Percentiles rank a stretch among this genome's conserved stretches.
Evolutionary conservation across 2,329 filamentous ascomycete genomes (phyloP).

Genomic region (Phaeosphaeriaceae sp.): DNA sequence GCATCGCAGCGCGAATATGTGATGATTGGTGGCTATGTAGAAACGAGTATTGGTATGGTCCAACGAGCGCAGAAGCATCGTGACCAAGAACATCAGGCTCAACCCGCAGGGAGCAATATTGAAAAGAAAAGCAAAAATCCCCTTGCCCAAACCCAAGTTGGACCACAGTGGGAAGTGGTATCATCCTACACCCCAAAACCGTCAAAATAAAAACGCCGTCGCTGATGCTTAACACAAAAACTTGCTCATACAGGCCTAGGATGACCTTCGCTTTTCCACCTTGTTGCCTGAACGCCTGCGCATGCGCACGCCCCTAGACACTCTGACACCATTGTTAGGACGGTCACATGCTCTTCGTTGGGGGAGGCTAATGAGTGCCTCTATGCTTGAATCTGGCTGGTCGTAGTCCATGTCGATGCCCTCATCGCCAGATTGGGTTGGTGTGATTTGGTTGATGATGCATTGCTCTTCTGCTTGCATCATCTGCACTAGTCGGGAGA

Average conservation of each 20-base stretch:
- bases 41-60: too few relatives aligned
- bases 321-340: constrained; percentile 29
- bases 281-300: constrained; percentile 33
- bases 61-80: constrained; percentile 20
- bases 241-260: constrained; percentile 10
- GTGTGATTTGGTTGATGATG: constrained; percentile 31
- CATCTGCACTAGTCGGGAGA: constrained; percentile 50
- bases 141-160: neutral
- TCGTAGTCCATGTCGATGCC: constrained; percentile 42
- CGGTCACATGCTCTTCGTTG: constrained; percentile 36
- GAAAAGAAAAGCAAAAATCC: constrained; percentile 4
- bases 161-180: constrained; percentile 30
- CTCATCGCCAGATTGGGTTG: constrained; percentile 41
- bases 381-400: constrained; percentile 18
- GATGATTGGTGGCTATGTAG: constrained; percentile 20
- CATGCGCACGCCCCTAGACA: constrained; percentile 42
- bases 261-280: constrained; percentile 27
- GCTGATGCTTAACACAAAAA: constrained; percentile 34
- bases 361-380: constrained; percentile 24
- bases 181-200: constrained; percentile 22
- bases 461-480: constrained; percentile 55
- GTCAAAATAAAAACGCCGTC: constrained; percentile 41
- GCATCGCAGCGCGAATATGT: neutral
- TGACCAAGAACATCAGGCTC: constrained; percentile 36
- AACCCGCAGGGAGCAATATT: constrained; percentile 41